These are phyloP conservation scores for Fusarium lyarnte DNA, from an alignment of 2,329 filamentous ascomycete genomes.

Conservation along the genomic window DNA sequence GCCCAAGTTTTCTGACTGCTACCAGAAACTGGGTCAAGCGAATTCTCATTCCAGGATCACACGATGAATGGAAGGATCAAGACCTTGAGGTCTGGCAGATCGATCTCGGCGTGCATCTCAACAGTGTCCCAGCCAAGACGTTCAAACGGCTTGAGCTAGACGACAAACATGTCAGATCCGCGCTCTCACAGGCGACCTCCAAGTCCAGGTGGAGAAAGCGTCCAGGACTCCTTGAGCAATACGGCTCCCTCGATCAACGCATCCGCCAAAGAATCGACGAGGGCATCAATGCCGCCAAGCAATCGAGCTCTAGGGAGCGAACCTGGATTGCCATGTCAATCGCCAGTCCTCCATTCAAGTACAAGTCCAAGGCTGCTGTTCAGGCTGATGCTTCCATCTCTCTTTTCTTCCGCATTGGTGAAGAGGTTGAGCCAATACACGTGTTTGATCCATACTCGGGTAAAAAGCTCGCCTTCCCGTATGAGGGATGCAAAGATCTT, in stretches of 20 bases:
- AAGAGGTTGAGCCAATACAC: accelerated
- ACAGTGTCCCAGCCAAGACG: accelerated
- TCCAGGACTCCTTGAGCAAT: background rate
- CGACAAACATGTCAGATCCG: background rate
- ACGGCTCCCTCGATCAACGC: background rate
- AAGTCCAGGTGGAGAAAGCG: background rate
- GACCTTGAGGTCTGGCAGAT: background rate
- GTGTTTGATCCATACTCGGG: accelerated
- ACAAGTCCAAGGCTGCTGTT: accelerated
- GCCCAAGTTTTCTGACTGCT: background rate
- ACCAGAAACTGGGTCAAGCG: background rate
- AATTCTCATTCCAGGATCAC: accelerated
- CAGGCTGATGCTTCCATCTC: background rate
- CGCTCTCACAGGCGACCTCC: accelerated
- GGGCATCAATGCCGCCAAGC: accelerated
- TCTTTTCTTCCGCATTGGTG: background rate
- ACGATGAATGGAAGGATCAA: background rate
- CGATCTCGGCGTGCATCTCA: background rate
- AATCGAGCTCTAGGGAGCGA: background rate
- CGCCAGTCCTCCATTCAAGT: accelerated
- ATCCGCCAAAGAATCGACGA: background rate
- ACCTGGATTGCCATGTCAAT: background rate
- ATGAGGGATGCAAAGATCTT: background rate
- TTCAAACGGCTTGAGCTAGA: background rate
- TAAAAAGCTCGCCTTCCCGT: background rate